Evolutionary conservation across 2,329 filamentous ascomycete genomes (phyloP).

Genomic region (Aspergillus viridinutans): DNA sequence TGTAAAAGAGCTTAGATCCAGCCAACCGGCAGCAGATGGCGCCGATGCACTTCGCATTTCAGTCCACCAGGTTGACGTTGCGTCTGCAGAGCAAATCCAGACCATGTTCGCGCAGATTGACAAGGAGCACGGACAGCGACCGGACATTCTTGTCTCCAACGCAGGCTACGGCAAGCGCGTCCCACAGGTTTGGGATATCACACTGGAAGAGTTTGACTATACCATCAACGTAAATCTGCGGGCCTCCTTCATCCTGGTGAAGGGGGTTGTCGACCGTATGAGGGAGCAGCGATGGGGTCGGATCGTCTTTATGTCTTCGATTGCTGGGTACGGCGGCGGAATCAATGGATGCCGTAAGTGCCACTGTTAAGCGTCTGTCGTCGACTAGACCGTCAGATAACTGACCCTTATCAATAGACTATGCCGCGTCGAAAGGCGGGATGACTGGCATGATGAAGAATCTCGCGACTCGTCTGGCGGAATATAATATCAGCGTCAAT

Average conservation of each 20-base stretch:
- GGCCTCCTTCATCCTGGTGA: constrained; percentile 59
- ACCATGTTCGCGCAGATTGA: constrained; percentile 54
- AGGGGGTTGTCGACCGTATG: constrained; percentile 60
- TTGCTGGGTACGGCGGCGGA: constrained; percentile 59
- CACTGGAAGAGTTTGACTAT: constrained; percentile 61
- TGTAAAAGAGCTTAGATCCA: constrained; percentile 38
- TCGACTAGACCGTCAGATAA: not conserved
- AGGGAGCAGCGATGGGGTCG: constrained; percentile 57
- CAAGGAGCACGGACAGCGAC: constrained; percentile 49
- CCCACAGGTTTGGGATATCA: constrained; percentile 54
- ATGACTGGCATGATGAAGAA: constrained; percentile 64
- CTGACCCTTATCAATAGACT: constrained; percentile 24
- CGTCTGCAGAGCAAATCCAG: constrained; percentile 50
- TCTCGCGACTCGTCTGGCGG: constrained; percentile 55
- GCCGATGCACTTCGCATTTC: constrained; percentile 42
- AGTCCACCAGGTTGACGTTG: constrained; percentile 57
- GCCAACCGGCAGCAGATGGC: constrained; percentile 12
- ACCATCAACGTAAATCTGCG: constrained; percentile 60
- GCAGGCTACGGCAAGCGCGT: constrained; percentile 64
- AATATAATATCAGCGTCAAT: constrained; percentile 61
- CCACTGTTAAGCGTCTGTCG: not conserved
- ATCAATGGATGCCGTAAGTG: constrained; percentile 56
- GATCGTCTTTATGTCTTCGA: constrained; percentile 61
- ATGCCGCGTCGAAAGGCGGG: constrained; percentile 60
- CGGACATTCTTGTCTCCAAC: constrained; percentile 63